Evolutionary conservation across 2,329 filamentous ascomycete species (phyloP).

Genomic region (Alternaria postmessia): DNA sequence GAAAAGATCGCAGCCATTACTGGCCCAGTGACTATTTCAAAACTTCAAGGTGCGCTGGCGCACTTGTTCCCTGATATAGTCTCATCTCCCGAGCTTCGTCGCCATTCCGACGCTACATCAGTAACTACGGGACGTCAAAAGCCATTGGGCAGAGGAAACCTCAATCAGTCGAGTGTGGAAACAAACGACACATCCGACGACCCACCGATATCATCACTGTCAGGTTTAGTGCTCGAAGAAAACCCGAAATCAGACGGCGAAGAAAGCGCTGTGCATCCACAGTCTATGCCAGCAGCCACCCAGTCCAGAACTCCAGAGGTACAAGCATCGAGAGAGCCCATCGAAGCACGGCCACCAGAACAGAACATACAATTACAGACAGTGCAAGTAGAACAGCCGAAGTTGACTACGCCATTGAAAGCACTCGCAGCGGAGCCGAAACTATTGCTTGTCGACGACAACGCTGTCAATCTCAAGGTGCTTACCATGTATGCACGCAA

Average conservation of each 20-base stretch:
- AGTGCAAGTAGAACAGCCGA: not conserved
- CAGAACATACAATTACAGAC: not conserved
- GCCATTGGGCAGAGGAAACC: not conserved
- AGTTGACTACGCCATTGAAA: not conserved
- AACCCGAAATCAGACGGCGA: not conserved
- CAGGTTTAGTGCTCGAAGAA: not conserved
- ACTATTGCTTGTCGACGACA: constrained; percentile 15
- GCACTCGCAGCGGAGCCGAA: not conserved
- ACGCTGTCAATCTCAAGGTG: constrained; percentile 14
- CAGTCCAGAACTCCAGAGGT: not conserved
- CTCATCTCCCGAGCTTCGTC: not conserved
- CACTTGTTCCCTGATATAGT: constrained; percentile 5
- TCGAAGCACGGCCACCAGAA: not conserved
- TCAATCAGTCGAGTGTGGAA: not conserved
- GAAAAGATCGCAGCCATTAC: not conserved
- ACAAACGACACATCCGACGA: not conserved
- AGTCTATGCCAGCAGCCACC: not conserved
- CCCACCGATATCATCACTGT: not conserved
- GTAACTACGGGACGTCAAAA: not conserved
- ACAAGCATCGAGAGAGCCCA: too few species aligned
- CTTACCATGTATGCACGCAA: constrained; percentile 14
- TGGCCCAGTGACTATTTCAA: constrained; percentile 10
- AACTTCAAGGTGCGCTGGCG: constrained; percentile 4
- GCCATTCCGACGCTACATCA: not conserved
- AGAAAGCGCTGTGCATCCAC: not conserved